Percentiles rank a stretch among this genome's conserved stretches.
phyloP scores from a whole-genome alignment of 208 protist species.

The Porcisia hertigi region DNA sequence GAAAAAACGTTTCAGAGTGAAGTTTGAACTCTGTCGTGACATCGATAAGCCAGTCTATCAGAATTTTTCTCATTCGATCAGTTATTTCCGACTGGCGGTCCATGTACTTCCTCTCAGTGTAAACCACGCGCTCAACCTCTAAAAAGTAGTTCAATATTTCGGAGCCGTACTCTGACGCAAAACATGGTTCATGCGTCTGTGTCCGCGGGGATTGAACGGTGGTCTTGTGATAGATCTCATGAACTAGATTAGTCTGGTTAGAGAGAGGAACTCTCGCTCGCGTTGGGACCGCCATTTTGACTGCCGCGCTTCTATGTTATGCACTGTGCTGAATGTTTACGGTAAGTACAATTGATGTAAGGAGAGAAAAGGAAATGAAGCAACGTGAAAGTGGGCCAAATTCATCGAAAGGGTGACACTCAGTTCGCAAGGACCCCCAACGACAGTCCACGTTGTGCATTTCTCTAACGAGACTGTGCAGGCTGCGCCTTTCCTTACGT shows the following conservation, averaged over 20 bases:
- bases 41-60: slow-evolving; percentile 98
- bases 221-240: slow-evolving; percentile 14
- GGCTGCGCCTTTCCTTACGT: neutral
- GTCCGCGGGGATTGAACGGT: neutral
- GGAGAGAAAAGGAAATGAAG: neutral
- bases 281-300: slow-evolving; percentile 19
- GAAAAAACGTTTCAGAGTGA: slow-evolving; percentile 95
- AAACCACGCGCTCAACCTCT: slow-evolving; percentile 53
- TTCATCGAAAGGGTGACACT: no score
- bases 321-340: neutral
- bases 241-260: slow-evolving; percentile 39
- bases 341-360: neutral
- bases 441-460: no score
- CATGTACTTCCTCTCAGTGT: slow-evolving; percentile 54
- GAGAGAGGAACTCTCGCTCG: slow-evolving; percentile 26
- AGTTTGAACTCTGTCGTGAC: slow-evolving; percentile 95
- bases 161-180: slow-evolving; percentile 51
- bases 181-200: slow-evolving; percentile 9
- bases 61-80: slow-evolving; percentile 94
- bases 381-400: no score
- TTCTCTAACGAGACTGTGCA: no score
- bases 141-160: slow-evolving; percentile 81
- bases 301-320: slow-evolving; percentile 13
- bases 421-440: no score
- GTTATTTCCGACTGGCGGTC: slow-evolving; percentile 91